Base-by-base conservation (phyloP, 2,329 filamentous ascomycete species). In the Colletotrichum neosansevieriae region DNA sequence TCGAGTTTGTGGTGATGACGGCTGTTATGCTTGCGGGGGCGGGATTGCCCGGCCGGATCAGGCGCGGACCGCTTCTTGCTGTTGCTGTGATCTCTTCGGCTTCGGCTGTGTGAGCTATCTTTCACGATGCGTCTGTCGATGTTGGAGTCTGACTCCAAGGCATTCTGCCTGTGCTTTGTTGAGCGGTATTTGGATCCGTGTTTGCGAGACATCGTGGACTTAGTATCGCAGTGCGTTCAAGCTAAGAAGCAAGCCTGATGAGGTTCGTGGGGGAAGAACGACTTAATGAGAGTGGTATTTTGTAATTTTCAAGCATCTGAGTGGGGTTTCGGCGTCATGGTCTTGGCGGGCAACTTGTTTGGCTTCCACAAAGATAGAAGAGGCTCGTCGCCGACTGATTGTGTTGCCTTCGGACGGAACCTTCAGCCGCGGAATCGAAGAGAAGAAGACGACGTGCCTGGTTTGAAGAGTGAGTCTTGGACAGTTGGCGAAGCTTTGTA, bases 191-290 rank as follows among this genome's bases (percentile, higher is more conserved):
- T 45, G 42, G 54, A n/a, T 60, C 36, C 50, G 15, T 29, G 24
- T 21, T 40, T 65, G 34, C 60, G 60, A 17, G 62, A 11, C 66
- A 66, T 69, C 12, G 17, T 60, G 12, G n/a, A 17, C 15, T 53
- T 11, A 10, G 5, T 2, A 11, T 38, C 13, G 36, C 4, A 15
- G 36, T 6, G 9, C 13, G 24, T 36, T 47, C 42, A 15, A 36
- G 13, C 12, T 47, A 9, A 36, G 4, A 32, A 42, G 19, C 11
- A n/a, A 17, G 3, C 13, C 17, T n/a, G 11, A 10, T 6, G 5
- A n/a, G 21, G 29, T 21, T 58, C 13, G 29, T 29, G 12, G n/a
- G 10, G 29, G n/a, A 12, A 49, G 15, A 29, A 19, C 9, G 9
- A 21, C 17, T 32, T 53, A 12, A 24, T 34, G 49, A 12, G 17